Evolutionary conservation across 306 rosid species (phyloP), one percentile per base, ranked within the genome.

Genomic region (Prunus mongolica): DNA sequence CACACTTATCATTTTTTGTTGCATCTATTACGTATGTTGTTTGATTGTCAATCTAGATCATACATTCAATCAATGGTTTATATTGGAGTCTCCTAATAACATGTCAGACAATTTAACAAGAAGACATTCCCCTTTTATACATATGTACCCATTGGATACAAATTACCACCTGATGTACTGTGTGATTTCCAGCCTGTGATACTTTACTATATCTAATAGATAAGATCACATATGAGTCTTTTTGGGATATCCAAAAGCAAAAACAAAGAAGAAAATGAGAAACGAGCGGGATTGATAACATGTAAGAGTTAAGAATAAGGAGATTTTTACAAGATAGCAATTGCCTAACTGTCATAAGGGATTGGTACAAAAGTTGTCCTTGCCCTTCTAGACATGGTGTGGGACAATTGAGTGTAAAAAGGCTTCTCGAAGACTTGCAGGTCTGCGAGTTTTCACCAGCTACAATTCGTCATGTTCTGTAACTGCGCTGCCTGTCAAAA

Each of bases 401-500:
- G 54, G 38, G 25, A 18, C 10, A 54, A 62, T 22, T 30, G 51
- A 70, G 22, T 22, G 62, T 28, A 11, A 38, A 69, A 62, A 77
- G 65, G 52, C 60, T 69, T 67, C 71, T 49, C 38, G 12, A 71
- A 32, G 60, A 78, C 15, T 8, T 58, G 15, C 6, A 34, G 49
- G n/a, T 65, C 55, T 56, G 69, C 69, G 71, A 74, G 65, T 30
- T 62, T 15, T 25, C 66, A 54, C 76, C 75, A 61, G 79, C 88
- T 91, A 94, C 72, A 94, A 67, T 78, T 94, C 96, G 60, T 94
- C 95, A 61, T 94, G 98, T 71, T 83, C 83, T 22, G 83, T 76
- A 75, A 70, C 60, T 63, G 22, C 58, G 30, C 47, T 77, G 75
- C 81, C 98, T 86, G 93, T 68, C 75, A 75, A 85, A 82, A 82